Base-by-base conservation (phyloP, 2,329 filamentous ascomycete genomes). In the Cytospora piceae region DNA sequence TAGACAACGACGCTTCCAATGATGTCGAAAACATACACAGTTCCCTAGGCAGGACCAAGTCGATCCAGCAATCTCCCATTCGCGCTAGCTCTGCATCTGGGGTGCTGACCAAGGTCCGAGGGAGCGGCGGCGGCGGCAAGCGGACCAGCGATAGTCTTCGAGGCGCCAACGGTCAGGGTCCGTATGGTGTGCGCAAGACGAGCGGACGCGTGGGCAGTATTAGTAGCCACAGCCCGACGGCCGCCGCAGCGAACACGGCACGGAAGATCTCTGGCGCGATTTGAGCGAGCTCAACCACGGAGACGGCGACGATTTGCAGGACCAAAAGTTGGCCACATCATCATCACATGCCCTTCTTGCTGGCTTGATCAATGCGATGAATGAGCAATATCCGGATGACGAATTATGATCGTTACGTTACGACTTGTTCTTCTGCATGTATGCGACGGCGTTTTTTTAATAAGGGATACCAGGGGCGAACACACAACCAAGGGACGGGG, bases 1-100 rank as follows among this genome's bases (percentile, higher is more conserved):
- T 89, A 64, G 87, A 90, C 72, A 89, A 90, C 69, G 87, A 90
- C 71, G 83, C 87, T 15, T 88, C 87, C 24, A 86, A 90, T 67
- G 90, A 93, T 70, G 84, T 86, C 14, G 90, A 93, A 74, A 93
- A 93, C 71, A 83, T 89, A 75, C 87, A 88, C 37, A 77, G 80
- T 29, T 77, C 70, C 12, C 69, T 73, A 46, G 73, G 77, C 73
- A 71, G 81, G 37, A 83, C 83, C 52, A 90, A 90, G 71, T 78
- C 79, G 8, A 76, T 79, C 57, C 78, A 81, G 39, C 85, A 87
- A 71, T 86, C 85, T 46, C 69, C 74, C 78, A 74, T 76, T 71
- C 80, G 80, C 74, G 75, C 82, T 79, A 77, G 79, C 17, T 86
- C 84, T 69, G 82, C 83, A 34, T 84, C 84, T 5, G 81, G 82